phyloP scores from a whole-genome alignment of 768 basidiomycete genomes.

The Panus rudis region DNA sequence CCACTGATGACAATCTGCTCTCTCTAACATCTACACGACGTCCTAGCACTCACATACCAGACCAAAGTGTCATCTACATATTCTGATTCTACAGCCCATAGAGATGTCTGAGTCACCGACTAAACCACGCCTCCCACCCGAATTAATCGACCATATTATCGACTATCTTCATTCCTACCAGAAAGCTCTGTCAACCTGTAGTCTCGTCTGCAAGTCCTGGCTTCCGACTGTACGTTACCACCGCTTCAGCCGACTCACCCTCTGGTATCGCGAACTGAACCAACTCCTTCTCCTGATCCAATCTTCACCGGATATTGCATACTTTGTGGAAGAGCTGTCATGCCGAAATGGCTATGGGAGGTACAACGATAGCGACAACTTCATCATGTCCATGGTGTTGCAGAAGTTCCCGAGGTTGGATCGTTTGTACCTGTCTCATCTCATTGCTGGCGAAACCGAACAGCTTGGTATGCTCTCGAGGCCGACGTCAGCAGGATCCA shows the following conservation, averaged over 20 bases:
- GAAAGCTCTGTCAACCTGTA: slow-evolving; percentile 5
- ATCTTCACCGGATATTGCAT: background rate
- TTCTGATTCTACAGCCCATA: background rate
- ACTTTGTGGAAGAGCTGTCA: slow-evolving; percentile 8
- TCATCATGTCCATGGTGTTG: too few species aligned
- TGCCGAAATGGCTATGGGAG: too few species aligned
- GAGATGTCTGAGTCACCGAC: slow-evolving; percentile 4
- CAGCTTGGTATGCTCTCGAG: too few species aligned
- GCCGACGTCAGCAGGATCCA: too few species aligned
- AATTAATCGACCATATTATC: slow-evolving; percentile 12
- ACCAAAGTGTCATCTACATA: background rate
- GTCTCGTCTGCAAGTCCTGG: slow-evolving; percentile 9
- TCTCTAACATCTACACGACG: background rate
- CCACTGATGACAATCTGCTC: background rate
- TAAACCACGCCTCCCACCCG: slow-evolving; percentile 8
- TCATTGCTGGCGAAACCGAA: too few species aligned
- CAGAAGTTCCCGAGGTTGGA: too few species aligned
- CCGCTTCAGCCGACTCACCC: slow-evolving; percentile 8
- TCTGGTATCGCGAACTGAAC: slow-evolving; percentile 5
- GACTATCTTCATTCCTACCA: slow-evolving; percentile 13
- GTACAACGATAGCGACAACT: too few species aligned
- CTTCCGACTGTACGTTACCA: slow-evolving; percentile 12
- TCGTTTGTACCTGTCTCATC: too few species aligned
- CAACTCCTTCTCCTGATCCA: slow-evolving; percentile 6
- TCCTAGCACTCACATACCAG: background rate